These are phyloP conservation scores for Withania somnifera DNA, from an alignment of 305 asterid genomes.

Conservation along the genomic window DNA sequence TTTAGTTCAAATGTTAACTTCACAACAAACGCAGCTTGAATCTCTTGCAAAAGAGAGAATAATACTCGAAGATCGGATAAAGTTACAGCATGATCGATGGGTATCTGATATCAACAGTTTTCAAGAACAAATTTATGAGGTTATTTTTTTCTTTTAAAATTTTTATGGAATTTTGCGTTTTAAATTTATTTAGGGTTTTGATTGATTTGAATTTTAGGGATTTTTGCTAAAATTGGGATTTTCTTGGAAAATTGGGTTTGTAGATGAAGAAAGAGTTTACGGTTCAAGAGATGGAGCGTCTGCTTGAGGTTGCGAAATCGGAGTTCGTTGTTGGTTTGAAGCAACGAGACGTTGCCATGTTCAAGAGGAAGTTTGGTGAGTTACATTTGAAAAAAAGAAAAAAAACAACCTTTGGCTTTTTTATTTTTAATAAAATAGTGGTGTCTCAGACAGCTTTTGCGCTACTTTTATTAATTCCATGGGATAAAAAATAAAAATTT, in stretches of 20 bases:
- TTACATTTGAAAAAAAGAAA: background rate
- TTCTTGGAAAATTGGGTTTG: conserved; percentile 4
- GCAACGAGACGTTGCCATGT: conserved; percentile 42
- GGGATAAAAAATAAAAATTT: too few species aligned
- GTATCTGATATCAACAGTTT: conserved; percentile 16
- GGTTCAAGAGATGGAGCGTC: conserved; percentile 30
- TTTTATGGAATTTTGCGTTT: background rate
- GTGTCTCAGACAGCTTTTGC: too few species aligned
- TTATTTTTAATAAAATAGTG: too few species aligned
- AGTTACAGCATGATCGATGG: conserved; percentile 21
- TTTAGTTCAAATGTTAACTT: conserved; percentile 28
- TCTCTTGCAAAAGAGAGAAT: conserved; percentile 30
- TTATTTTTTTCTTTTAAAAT: conserved; percentile 3
- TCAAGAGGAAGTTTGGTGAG: conserved; percentile 54
- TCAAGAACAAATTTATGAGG: conserved; percentile 43
- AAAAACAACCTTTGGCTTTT: too few species aligned
- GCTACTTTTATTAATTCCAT: too few species aligned
- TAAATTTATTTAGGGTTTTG: conserved; percentile 8
- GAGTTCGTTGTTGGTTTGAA: conserved; percentile 42
- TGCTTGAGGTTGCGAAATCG: conserved; percentile 33
- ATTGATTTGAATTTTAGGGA: conserved; percentile 8
- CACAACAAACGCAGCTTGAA: conserved; percentile 29
- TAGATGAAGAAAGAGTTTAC: conserved; percentile 39
- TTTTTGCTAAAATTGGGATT: background rate
- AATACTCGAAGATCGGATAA: conserved; percentile 42